These are phyloP conservation scores for Bromus sterilis DNA, from an alignment of 176 grass and related monocot genomes.

Conservation along the genomic window DNA sequence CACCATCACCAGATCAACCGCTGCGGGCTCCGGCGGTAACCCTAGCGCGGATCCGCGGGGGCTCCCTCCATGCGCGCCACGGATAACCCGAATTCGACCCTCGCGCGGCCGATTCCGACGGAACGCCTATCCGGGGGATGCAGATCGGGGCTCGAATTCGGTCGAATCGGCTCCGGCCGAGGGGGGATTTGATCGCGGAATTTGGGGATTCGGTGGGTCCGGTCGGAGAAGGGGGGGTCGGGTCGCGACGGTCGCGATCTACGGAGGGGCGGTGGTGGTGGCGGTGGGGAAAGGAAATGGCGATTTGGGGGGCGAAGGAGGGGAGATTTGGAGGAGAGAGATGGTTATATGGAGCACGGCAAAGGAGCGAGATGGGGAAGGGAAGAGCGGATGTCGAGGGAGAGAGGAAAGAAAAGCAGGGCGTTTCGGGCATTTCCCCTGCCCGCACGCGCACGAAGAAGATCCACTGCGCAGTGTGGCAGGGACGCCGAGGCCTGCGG, in stretches of 20 bases:
- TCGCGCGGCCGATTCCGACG: background rate
- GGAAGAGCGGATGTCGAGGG: slow-evolving; percentile 7
- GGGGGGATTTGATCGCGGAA: slow-evolving; percentile 7
- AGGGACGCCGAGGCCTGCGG: background rate
- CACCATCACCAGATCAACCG: slow-evolving; percentile 54
- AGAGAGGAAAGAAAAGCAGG: slow-evolving; percentile 22
- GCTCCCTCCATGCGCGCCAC: slow-evolving; percentile 1
- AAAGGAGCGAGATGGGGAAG: slow-evolving; percentile 7
- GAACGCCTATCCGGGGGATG: background rate
- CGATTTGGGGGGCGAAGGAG: slow-evolving; percentile 8
- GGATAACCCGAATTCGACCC: slow-evolving; percentile 35
- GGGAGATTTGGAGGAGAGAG: slow-evolving; percentile 24
- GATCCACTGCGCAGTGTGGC: slow-evolving; percentile 9
- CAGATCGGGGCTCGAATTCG: slow-evolving; percentile 38
- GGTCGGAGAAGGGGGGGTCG: background rate
- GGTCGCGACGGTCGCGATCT: background rate
- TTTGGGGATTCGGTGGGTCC: background rate
- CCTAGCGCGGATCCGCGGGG: slow-evolving; percentile 50
- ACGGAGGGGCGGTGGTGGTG: background rate
- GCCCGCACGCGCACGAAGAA: background rate
- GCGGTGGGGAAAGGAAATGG: slow-evolving; percentile 3
- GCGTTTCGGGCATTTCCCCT: slow-evolving; percentile 22
- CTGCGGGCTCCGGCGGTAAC: slow-evolving; percentile 1
- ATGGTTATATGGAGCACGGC: slow-evolving; percentile 32
- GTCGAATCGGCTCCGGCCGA: slow-evolving; percentile 14